Evolutionary conservation across 768 basidiomycete species (phyloP).

Genomic region (Rhodotorula babjevae): DNA sequence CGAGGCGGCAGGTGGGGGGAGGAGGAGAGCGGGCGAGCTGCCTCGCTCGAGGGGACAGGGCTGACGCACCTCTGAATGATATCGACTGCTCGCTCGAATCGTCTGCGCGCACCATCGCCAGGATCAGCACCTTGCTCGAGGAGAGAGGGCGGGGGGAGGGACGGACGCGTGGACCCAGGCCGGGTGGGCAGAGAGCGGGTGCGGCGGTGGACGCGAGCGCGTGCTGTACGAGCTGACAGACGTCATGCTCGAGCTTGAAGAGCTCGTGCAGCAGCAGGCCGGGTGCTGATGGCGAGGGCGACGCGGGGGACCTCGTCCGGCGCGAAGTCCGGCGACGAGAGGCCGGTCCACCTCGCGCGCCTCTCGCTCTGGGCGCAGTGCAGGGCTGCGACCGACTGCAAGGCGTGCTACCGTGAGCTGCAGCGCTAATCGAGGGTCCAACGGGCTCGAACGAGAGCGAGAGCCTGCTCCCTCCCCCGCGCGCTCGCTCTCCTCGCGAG

Average conservation of each 20-base stretch:
- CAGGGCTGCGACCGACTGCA: no score
- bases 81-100: constrained; percentile 85
- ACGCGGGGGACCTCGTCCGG: no score
- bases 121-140: neutral
- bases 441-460: no score
- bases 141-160: neutral
- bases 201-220: constrained; percentile 1
- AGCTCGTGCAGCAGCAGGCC: no score
- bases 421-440: no score
- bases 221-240: constrained; percentile 12
- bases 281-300: neutral
- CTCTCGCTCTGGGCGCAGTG: no score
- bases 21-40: neutral
- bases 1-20: no score
- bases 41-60: neutral
- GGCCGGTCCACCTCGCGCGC: no score
- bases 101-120: constrained; percentile 60
- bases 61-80: constrained; percentile 64
- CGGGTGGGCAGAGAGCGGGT: constrained; percentile 14
- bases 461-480: no score
- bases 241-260: constrained; percentile 2
- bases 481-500: no score
- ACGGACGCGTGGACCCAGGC: constrained; percentile 24
- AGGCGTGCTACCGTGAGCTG: no score
- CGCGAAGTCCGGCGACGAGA: no score